These are phyloP conservation scores for Wilcoxina mikolae DNA, from an alignment of 495 filamentous ascomycete species.

Conservation along the genomic window DNA sequence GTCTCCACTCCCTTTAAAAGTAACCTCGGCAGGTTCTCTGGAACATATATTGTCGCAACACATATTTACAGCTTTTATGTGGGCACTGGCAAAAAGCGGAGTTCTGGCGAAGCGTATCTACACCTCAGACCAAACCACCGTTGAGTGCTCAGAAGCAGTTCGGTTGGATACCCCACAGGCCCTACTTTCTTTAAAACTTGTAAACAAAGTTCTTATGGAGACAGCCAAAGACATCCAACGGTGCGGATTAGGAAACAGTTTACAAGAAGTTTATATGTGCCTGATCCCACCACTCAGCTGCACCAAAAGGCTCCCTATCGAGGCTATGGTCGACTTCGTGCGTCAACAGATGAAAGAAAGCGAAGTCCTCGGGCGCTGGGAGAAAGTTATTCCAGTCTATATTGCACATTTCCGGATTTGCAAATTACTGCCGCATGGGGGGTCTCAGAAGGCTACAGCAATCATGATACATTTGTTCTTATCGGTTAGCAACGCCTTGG, in stretches of 20 bases:
- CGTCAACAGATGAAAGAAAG: background rate
- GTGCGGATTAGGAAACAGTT: background rate
- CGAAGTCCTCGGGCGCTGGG: background rate
- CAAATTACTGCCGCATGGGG: too few relatives aligned
- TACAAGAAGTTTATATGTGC: background rate
- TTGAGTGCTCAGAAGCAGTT: background rate
- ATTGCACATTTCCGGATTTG: background rate
- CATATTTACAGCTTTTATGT: constrained; percentile 18
- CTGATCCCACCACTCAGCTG: constrained; percentile 5
- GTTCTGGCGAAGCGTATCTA: background rate
- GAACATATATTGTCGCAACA: constrained; percentile 7
- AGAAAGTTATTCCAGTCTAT: background rate
- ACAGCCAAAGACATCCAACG: background rate
- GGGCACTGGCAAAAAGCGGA: background rate
- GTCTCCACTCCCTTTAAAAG: background rate
- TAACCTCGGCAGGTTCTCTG: background rate
- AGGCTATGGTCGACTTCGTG: constrained; percentile 1
- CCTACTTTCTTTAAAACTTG: constrained; percentile 5
- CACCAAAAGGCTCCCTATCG: background rate
- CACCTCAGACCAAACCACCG: background rate
- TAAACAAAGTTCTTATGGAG: background rate
- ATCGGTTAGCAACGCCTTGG: too few relatives aligned
- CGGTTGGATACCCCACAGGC: background rate
- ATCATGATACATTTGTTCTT: too few relatives aligned
- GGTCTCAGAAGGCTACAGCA: too few relatives aligned